Conservation (phyloP, 768 basidiomycete genomes). For the Rhizopogon rudus region DNA sequence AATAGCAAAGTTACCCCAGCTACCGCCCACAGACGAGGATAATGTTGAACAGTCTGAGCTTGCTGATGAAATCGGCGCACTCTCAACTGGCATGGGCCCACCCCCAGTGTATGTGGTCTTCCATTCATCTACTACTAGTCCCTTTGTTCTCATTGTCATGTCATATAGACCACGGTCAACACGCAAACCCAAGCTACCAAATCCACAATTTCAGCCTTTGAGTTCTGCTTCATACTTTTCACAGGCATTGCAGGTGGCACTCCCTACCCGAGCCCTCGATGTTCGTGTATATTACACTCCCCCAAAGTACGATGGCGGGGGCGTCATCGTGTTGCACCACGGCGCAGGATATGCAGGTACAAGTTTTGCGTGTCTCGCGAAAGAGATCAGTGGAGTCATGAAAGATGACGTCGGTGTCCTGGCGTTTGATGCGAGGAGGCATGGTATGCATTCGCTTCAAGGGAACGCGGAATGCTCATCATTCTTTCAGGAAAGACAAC, state of each 20-base stretch:
- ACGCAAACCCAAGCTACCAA: conserved; percentile 36
- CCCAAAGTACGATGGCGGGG: conserved; percentile 41
- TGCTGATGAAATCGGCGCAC: conserved; percentile 50
- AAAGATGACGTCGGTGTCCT: conserved; percentile 77
- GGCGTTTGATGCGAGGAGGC: conserved; percentile 77
- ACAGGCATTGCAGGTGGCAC: conserved; percentile 73
- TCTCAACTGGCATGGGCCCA: conserved; percentile 59
- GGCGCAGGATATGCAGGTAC: conserved; percentile 91
- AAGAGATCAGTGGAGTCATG: conserved; percentile 57
- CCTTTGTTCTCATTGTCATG: conserved; percentile 10
- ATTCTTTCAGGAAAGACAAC: conserved; percentile 19
- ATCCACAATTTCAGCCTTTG: conserved; percentile 68
- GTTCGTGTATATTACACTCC: conserved; percentile 83
- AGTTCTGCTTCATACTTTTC: conserved; percentile 74
- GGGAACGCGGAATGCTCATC: background rate
- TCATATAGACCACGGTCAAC: conserved; percentile 12
- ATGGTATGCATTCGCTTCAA: conserved; percentile 52
- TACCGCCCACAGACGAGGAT: conserved; percentile 41
- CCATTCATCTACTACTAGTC: conserved; percentile 1
- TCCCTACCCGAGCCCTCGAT: conserved; percentile 57
- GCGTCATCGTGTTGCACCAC: conserved; percentile 89
- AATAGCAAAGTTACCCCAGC: conserved; percentile 64
- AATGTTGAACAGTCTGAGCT: conserved; percentile 48
- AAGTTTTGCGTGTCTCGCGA: conserved; percentile 89
- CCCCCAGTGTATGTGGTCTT: conserved; percentile 50